These are phyloP conservation scores for Leptodontidium sp. DNA, from an alignment of 2,329 filamentous ascomycete species.

Conservation along the genomic window DNA sequence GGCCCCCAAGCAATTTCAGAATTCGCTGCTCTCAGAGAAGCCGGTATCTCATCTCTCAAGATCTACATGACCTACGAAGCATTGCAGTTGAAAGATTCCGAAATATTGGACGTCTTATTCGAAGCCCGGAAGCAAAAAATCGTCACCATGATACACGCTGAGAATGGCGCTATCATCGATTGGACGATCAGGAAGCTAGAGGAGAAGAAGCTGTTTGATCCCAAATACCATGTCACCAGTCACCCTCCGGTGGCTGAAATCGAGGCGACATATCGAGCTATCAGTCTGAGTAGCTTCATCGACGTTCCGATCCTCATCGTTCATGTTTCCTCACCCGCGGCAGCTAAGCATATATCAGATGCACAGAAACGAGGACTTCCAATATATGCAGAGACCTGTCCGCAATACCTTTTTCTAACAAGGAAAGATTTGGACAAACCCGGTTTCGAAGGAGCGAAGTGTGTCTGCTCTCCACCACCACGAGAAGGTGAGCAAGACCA, in stretches of 20 bases:
- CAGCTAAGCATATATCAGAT: constrained; percentile 55
- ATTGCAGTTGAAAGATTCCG: constrained; percentile 50
- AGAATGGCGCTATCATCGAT: constrained; percentile 61
- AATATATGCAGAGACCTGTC: constrained; percentile 63
- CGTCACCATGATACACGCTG: constrained; percentile 63
- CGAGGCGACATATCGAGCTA: constrained; percentile 62
- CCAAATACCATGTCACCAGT: constrained; percentile 59
- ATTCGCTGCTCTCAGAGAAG: constrained; percentile 42
- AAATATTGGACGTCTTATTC: constrained; percentile 54
- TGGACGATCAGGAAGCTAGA: constrained; percentile 63
- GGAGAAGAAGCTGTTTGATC: constrained; percentile 55
- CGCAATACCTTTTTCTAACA: constrained; percentile 63
- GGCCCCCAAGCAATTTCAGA: constrained; percentile 48
- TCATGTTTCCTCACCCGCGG: constrained; percentile 58
- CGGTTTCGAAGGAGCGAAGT: constrained; percentile 63
- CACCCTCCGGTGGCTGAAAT: constrained; percentile 59
- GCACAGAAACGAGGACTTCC: constrained; percentile 58
- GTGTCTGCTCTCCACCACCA: constrained; percentile 62
- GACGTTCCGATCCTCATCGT: constrained; percentile 62
- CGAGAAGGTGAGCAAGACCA: constrained; percentile 55
- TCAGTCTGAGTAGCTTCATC: constrained; percentile 58
- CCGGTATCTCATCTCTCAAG: constrained; percentile 54
- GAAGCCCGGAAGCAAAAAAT: constrained; percentile 54
- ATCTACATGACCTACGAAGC: constrained; percentile 56
- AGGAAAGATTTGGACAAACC: constrained; percentile 57